Base-by-base conservation (phyloP, 805 yeast species). In the Komagataella ulmi region DNA sequence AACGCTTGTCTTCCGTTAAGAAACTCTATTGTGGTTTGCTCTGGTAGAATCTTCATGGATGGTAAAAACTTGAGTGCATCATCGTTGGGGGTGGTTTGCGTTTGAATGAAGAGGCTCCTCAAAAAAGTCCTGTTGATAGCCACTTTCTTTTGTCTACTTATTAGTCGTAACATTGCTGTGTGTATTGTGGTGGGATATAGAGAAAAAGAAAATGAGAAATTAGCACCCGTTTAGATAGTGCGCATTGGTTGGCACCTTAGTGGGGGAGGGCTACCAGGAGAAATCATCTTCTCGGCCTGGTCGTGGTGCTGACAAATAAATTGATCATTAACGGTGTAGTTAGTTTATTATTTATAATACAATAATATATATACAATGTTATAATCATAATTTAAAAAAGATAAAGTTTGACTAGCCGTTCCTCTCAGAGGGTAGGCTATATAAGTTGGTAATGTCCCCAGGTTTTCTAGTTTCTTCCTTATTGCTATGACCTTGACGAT, bases 51-150 rank as follows among this genome's bases (percentile, higher is more conserved):
- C 47, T 72, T 71, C 66, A 75, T 79, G 10, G 88, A 81, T 0
- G 96, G 96, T 36, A 87, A 65, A 59, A 88, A 88, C 71, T 88
- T 88, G 52, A 88, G 66, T 0, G 96, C 96, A 58, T 86, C 81
- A 51, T 81, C 90, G 62, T 88, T 88, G 1, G 96, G 96, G 0
- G 96, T 88, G 30, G 82, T 79, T 40, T 84, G 81, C 0, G 96
- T 88, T 63, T 87, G 95, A 47, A 88, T 88, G 64, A 81, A 84
- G 36, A 84, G 62, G n/a, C 47, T 24, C 17, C 47, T 45, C 5
- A 30, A 10, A 30, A 30, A 30, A 30, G 40, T 5, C 40, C 40
- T 30, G 40, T 30, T 30, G n/a, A 30, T 30, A 30, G 40, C 12
- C 40, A 30, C 40, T 30, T 7, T 30, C 14, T 30, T 30, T 14